Conservation (phyloP, 2,329 filamentous ascomycete genomes). For the Thelonectria rubi region DNA sequence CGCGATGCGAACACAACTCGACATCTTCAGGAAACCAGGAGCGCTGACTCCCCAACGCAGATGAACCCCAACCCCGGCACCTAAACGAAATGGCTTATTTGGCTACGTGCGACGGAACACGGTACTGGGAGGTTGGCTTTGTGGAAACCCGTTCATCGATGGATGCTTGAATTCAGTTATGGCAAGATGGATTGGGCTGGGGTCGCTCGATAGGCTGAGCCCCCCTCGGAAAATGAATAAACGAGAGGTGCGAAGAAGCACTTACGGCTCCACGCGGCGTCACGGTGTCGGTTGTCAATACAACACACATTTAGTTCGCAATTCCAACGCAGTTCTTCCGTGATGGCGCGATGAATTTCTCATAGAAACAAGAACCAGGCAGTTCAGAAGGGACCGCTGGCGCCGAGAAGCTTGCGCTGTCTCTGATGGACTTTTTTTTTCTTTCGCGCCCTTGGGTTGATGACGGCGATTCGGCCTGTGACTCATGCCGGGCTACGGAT, state of each 20-base stretch:
- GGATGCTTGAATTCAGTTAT: constrained; percentile 44
- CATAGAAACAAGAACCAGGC: background rate
- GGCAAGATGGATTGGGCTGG: constrained; percentile 49
- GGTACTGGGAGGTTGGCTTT: constrained; percentile 44
- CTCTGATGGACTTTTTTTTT: constrained; percentile 8
- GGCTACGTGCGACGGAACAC: constrained; percentile 35
- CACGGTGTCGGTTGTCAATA: constrained; percentile 55
- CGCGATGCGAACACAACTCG: background rate
- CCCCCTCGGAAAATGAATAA: constrained; percentile 36
- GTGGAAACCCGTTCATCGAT: constrained; percentile 45
- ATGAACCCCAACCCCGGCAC: constrained; percentile 89
- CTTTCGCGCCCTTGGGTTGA: background rate
- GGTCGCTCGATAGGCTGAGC: constrained; percentile 50
- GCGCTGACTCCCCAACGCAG: constrained; percentile 54
- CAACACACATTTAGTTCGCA: constrained; percentile 48
- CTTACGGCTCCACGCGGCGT: constrained; percentile 51
- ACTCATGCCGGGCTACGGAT: constrained; percentile 31
- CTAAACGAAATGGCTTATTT: constrained; percentile 54
- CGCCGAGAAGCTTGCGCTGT: constrained; percentile 1
- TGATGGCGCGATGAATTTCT: background rate
- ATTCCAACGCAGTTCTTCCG: constrained; percentile 17
- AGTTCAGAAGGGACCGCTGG: no score
- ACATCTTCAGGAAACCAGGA: background rate
- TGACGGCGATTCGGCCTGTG: constrained; percentile 30
- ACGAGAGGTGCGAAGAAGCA: constrained; percentile 49